Conservation (phyloP, 257 asterid genomes). For the Nicotiana noctiflora region DNA sequence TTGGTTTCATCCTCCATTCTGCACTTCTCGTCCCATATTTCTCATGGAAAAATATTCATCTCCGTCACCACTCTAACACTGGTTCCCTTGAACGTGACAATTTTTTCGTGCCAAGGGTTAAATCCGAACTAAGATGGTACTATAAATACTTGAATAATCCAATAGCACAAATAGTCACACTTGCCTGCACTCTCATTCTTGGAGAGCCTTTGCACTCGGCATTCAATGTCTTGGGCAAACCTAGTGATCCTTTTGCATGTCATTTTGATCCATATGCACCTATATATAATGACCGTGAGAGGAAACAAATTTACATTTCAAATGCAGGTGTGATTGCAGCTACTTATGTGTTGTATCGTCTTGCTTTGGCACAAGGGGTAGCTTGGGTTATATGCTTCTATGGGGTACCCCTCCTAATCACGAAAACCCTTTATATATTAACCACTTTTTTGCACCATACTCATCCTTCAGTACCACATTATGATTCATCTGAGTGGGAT, state of each 20-base stretch:
- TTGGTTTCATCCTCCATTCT: constrained; percentile 12
- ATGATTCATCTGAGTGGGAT: constrained; percentile 17
- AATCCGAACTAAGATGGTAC: constrained; percentile 33
- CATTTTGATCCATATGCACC: too few species aligned
- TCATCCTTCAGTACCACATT: constrained; percentile 12
- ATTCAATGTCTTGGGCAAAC: constrained; percentile 51
- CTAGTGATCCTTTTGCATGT: not conserved
- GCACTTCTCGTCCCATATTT: constrained; percentile 54
- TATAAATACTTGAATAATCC: constrained; percentile 53
- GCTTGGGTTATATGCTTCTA: constrained; percentile 14
- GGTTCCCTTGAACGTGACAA: constrained; percentile 56
- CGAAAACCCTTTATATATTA: not conserved
- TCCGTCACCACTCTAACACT: constrained; percentile 64
- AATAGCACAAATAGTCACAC: constrained; percentile 32
- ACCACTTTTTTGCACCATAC: constrained; percentile 4
- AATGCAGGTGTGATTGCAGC: not conserved
- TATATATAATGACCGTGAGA: not conserved
- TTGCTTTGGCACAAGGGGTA: not conserved
- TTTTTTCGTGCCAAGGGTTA: constrained; percentile 49
- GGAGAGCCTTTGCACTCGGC: constrained; percentile 60
- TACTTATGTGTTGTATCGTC: not conserved
- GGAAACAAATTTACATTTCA: not conserved
- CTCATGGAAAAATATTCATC: constrained; percentile 66
- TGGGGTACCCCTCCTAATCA: not conserved
- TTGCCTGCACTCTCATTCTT: constrained; percentile 32